Percentiles rank a stretch among this genome's conserved stretches.
Conservation (phyloP, 2,329 filamentous ascomycete genomes). For the Paecilomyces sp. region DNA sequence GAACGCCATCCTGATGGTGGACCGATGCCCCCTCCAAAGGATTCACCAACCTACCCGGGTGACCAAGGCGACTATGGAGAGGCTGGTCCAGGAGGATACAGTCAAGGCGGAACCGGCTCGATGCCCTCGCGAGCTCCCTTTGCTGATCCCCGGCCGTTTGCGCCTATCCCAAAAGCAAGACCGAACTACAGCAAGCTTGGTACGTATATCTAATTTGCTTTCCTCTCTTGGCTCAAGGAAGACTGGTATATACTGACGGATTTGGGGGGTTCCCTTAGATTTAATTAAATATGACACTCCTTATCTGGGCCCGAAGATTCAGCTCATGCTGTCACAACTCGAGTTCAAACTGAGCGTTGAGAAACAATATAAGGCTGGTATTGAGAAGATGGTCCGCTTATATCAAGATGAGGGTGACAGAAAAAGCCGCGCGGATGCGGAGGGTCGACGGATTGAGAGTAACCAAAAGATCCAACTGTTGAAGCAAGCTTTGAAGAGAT, state of each 20-base stretch:
- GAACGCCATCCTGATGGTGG: slow-evolving; percentile 41
- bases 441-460: slow-evolving; percentile 83
- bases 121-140: slow-evolving; percentile 79
- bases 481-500: slow-evolving; percentile 92
- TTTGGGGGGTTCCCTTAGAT: slow-evolving; percentile 50
- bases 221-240: not conserved
- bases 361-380: slow-evolving; percentile 96
- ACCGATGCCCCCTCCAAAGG: slow-evolving; percentile 68
- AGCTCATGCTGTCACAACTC: slow-evolving; percentile 97
- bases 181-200: slow-evolving; percentile 96
- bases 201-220: slow-evolving; percentile 39
- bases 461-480: slow-evolving; percentile 96
- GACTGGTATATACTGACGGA: not conserved
- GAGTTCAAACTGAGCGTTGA: slow-evolving; percentile 99
- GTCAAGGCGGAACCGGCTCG: slow-evolving; percentile 58
- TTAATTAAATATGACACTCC: slow-evolving; percentile 97
- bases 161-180: slow-evolving; percentile 62
- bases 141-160: slow-evolving; percentile 62
- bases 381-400: slow-evolving; percentile 98
- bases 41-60: slow-evolving; percentile 46
- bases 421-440: slow-evolving; percentile 90
- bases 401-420: slow-evolving; percentile 97
- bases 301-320: slow-evolving; percentile 91
- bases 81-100: slow-evolving; percentile 45
- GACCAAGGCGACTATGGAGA: slow-evolving; percentile 60